These are phyloP conservation scores for Corylus americana DNA, from an alignment of 306 rosid species.

Conservation along the genomic window DNA sequence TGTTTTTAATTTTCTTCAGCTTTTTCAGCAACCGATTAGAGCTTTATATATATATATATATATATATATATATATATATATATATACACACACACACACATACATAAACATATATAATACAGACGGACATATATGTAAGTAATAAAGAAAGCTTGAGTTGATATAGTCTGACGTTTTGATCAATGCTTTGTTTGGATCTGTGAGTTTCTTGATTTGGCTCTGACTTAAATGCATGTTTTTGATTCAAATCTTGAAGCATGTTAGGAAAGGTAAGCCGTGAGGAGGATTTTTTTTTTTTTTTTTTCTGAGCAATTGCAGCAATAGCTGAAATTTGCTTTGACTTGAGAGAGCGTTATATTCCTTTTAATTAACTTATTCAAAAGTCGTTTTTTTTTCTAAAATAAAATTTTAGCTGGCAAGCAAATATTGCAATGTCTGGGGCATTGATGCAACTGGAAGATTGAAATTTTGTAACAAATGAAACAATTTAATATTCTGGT, in stretches of 20 bases:
- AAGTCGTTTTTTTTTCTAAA: neutral
- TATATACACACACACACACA: neutral
- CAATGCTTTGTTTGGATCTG: conserved; percentile 27
- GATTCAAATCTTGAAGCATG: neutral
- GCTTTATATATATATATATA: neutral
- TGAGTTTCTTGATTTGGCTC: neutral
- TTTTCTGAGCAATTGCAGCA: neutral
- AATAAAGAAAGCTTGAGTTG: neutral
- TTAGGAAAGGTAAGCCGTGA: neutral
- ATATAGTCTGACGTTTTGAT: neutral
- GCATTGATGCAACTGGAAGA: neutral
- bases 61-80: too few relatives aligned
- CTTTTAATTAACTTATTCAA: neutral
- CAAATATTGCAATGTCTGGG: neutral
- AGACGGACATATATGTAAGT: too few relatives aligned
- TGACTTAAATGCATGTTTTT: neutral
- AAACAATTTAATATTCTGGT: neutral
- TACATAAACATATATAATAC: too few relatives aligned
- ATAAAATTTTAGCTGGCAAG: neutral
- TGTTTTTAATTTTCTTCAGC: neutral
- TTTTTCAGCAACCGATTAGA: conserved; percentile 27
- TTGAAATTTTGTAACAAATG: neutral
- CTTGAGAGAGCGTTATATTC: neutral
- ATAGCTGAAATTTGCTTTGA: neutral
- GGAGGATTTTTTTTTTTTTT: too few relatives aligned